Evolutionary conservation across 371 early-diverging fungal species (phyloP).

Genomic region (Syncephalastrum monosporum): DNA sequence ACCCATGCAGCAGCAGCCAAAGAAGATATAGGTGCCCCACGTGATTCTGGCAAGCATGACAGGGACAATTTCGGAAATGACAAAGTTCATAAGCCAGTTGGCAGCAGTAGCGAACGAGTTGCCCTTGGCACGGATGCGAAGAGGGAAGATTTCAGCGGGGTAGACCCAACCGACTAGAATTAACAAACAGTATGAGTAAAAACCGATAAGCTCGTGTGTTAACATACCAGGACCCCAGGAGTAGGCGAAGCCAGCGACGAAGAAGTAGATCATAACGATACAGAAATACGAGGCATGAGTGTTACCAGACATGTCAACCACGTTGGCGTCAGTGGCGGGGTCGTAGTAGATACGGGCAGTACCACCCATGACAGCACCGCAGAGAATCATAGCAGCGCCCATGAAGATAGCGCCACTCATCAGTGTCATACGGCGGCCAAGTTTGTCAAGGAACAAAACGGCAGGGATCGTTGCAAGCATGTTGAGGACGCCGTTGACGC

Average conservation of each 20-base stretch:
- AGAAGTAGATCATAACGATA: slow-evolving; percentile 53
- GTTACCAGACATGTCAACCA: slow-evolving; percentile 37
- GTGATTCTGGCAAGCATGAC: slow-evolving; percentile 44
- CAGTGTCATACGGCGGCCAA: slow-evolving; percentile 47
- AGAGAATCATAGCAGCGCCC: slow-evolving; percentile 43
- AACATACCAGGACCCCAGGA: slow-evolving; percentile 46
- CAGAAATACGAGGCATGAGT: slow-evolving; percentile 39
- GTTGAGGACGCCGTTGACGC: slow-evolving; percentile 74
- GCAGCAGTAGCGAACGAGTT: slow-evolving; percentile 59
- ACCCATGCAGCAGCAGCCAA: slow-evolving; percentile 42
- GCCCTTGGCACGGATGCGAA: slow-evolving; percentile 50
- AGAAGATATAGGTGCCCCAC: slow-evolving; percentile 60
- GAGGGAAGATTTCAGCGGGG: slow-evolving; percentile 68
- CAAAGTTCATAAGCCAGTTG: slow-evolving; percentile 60
- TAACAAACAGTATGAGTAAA: not conserved
- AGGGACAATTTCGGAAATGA: slow-evolving; percentile 45
- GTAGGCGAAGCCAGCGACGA: slow-evolving; percentile 49
- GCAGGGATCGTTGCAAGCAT: slow-evolving; percentile 73
- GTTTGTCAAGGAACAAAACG: slow-evolving; percentile 57
- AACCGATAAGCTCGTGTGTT: not conserved
- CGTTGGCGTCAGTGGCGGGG: slow-evolving; percentile 14
- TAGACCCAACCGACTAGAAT: slow-evolving; percentile 45
- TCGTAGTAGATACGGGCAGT: slow-evolving; percentile 19
- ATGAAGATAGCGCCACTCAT: slow-evolving; percentile 45
- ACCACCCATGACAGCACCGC: slow-evolving; percentile 47